Evolutionary conservation across 306 rosid genomes (phyloP).

Genomic region (Dalbergia cochinchinensis): DNA sequence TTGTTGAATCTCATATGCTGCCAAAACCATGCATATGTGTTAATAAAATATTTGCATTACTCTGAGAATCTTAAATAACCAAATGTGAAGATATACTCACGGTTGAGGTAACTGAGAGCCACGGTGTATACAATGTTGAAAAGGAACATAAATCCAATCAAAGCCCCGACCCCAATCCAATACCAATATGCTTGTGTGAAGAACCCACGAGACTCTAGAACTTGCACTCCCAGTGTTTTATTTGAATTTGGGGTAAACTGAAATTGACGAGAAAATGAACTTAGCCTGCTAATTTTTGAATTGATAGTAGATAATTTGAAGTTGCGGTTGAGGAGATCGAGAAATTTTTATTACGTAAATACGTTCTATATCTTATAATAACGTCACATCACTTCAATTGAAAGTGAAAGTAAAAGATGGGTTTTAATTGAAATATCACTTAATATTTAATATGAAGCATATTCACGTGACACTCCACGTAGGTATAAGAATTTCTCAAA

Average conservation of each 20-base stretch:
- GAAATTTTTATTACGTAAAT: too few species aligned
- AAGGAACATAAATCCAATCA: slow-evolving; percentile 52
- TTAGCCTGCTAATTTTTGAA: background rate
- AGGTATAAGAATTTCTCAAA: too few species aligned
- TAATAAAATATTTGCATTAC: slow-evolving; percentile 8
- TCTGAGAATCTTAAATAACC: slow-evolving; percentile 18
- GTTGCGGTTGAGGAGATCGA: slow-evolving; percentile 19
- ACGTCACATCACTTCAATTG: too few species aligned
- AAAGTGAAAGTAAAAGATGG: too few species aligned
- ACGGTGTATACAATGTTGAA: slow-evolving; percentile 47
- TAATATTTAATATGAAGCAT: too few species aligned
- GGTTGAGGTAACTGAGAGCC: slow-evolving; percentile 56
- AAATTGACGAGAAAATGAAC: slow-evolving; percentile 22
- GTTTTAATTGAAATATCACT: too few species aligned
- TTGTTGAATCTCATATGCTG: slow-evolving; percentile 55
- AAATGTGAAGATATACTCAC: slow-evolving; percentile 52
- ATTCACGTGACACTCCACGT: too few species aligned
- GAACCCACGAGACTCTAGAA: slow-evolving; percentile 60
- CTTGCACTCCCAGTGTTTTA: slow-evolving; percentile 55
- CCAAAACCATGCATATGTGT: slow-evolving; percentile 24
- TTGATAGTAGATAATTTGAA: slow-evolving; percentile 18
- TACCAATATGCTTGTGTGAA: slow-evolving; percentile 60
- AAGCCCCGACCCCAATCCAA: slow-evolving; percentile 66
- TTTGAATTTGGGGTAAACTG: slow-evolving; percentile 47
- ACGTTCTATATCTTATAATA: too few species aligned